phyloP scores from a whole-genome alignment of 2,329 filamentous ascomycete species.

The Xylaria sp. region DNA sequence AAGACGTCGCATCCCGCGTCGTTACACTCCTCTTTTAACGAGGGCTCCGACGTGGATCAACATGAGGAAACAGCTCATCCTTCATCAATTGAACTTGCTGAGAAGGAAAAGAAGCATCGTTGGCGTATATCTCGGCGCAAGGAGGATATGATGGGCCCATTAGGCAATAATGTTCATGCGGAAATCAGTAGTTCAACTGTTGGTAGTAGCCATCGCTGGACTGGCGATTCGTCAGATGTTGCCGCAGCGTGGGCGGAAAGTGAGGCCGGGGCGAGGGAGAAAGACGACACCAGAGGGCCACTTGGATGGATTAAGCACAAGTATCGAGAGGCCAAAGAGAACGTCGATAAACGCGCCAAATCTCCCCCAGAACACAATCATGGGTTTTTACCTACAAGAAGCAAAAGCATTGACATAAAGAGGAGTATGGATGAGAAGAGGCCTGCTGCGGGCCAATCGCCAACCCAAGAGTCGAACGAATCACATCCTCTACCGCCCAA shows the following conservation, averaged over 20 bases:
- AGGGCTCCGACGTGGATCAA: conserved; percentile 83
- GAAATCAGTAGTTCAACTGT: conserved; percentile 75
- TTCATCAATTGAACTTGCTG: conserved; percentile 56
- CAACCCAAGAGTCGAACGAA: conserved; percentile 26
- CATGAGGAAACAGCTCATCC: conserved; percentile 63
- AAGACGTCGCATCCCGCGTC: conserved; percentile 80
- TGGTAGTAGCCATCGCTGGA: conserved; percentile 66
- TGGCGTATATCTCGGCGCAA: conserved; percentile 77
- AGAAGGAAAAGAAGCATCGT: conserved; percentile 76
- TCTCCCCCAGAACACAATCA: conserved; percentile 60
- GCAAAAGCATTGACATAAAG: conserved; percentile 61
- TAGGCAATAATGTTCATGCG: conserved; percentile 72
- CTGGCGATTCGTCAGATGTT: conserved; percentile 62
- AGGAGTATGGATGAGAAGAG: conserved; percentile 53
- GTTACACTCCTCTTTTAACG: conserved; percentile 79
- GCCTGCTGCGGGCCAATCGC: conserved; percentile 23
- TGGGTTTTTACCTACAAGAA: conserved; percentile 52
- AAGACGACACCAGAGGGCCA: conserved; percentile 62
- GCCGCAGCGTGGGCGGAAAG: conserved; percentile 54
- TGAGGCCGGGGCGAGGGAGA: conserved; percentile 53
- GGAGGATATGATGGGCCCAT: conserved; percentile 63
- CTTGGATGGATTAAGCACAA: conserved; percentile 70
- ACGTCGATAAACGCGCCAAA: conserved; percentile 64
- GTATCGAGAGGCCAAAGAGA: conserved; percentile 69
- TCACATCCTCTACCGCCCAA: conserved; percentile 35